These are phyloP conservation scores for Ustulina deusta DNA, from an alignment of 2,329 filamentous ascomycete species.

Conservation along the genomic window DNA sequence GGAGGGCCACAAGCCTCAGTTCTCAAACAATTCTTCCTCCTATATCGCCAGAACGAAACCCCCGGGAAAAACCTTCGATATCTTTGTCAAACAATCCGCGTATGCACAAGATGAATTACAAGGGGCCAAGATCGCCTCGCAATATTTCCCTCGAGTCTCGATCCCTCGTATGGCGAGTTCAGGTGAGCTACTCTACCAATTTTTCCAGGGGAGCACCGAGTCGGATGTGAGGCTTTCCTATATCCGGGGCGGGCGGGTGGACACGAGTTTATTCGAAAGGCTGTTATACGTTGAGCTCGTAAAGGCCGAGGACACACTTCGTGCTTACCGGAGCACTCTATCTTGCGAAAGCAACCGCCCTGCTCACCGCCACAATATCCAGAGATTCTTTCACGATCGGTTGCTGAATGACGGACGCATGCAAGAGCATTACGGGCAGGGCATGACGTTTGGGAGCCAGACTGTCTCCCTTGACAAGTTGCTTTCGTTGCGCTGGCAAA, in stretches of 20 bases:
- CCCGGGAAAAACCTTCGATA: neutral
- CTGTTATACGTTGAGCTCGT: slow-evolving; percentile 36
- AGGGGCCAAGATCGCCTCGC: slow-evolving; percentile 8
- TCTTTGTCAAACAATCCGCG: slow-evolving; percentile 26
- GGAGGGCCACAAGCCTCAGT: neutral
- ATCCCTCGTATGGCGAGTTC: slow-evolving; percentile 14
- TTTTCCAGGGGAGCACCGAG: slow-evolving; percentile 20
- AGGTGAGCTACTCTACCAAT: slow-evolving; percentile 32
- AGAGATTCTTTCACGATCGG: slow-evolving; percentile 27
- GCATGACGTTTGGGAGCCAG: slow-evolving; percentile 16
- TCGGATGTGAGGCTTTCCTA: slow-evolving; percentile 25
- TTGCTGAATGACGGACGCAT: slow-evolving; percentile 23
- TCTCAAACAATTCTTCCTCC: slow-evolving; percentile 28
- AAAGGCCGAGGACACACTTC: slow-evolving; percentile 33
- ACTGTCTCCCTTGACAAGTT: slow-evolving; percentile 8
- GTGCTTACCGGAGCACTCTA: slow-evolving; percentile 29
- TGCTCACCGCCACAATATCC: slow-evolving; percentile 5
- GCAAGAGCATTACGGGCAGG: slow-evolving; percentile 16
- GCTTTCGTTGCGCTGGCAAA: slow-evolving; percentile 18
- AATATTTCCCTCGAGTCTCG: slow-evolving; percentile 21
- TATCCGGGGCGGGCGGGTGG: neutral
- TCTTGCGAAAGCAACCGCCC: neutral
- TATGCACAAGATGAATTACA: slow-evolving; percentile 17
- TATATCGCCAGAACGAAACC: slow-evolving; percentile 18
- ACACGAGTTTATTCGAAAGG: neutral